These are phyloP conservation scores for Penicillium aurantiogriseum DNA, from an alignment of 2,329 filamentous ascomycete genomes.

Conservation along the genomic window DNA sequence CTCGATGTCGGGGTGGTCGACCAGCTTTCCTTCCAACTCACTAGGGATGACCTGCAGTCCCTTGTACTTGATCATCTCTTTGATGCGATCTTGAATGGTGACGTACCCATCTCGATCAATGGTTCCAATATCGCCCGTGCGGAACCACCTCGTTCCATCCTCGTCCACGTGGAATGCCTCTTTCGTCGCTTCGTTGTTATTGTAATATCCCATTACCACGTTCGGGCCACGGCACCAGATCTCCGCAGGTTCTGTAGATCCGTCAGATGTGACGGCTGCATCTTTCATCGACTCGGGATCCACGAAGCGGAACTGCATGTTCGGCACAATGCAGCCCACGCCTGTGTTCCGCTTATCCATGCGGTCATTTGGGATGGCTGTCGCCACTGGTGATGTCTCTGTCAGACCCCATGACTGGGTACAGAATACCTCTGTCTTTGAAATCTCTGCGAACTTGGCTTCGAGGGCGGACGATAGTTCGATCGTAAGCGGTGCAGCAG, in stretches of 20 bases:
- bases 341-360: slow-evolving; percentile 19
- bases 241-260: slow-evolving; percentile 17
- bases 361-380: slow-evolving; percentile 17
- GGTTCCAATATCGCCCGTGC: slow-evolving; percentile 22
- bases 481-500: slow-evolving; percentile 20
- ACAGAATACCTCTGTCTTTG: slow-evolving; percentile 18
- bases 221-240: slow-evolving; percentile 25
- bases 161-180: slow-evolving; percentile 17
- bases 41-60: slow-evolving; percentile 24
- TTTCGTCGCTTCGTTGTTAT: slow-evolving; percentile 19
- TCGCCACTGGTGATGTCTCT: slow-evolving; percentile 21
- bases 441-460: slow-evolving; percentile 14
- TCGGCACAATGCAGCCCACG: slow-evolving; percentile 19
- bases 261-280: slow-evolving; percentile 10
- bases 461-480: slow-evolving; percentile 18
- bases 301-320: slow-evolving; percentile 24
- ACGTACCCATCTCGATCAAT: slow-evolving; percentile 22
- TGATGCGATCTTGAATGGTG: slow-evolving; percentile 23
- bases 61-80: slow-evolving; percentile 28
- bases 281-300: slow-evolving; percentile 22
- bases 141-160: slow-evolving; percentile 21
- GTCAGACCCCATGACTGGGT: slow-evolving; percentile 22
- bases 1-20: slow-evolving; percentile 23
- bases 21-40: slow-evolving; percentile 22
- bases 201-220: slow-evolving; percentile 20